A percentile compares a stretch with the other conserved stretches of the same genome.
Evolutionary conservation across 129 eudicot species (phyloP).

Genomic region (Ambrosia trifida): DNA sequence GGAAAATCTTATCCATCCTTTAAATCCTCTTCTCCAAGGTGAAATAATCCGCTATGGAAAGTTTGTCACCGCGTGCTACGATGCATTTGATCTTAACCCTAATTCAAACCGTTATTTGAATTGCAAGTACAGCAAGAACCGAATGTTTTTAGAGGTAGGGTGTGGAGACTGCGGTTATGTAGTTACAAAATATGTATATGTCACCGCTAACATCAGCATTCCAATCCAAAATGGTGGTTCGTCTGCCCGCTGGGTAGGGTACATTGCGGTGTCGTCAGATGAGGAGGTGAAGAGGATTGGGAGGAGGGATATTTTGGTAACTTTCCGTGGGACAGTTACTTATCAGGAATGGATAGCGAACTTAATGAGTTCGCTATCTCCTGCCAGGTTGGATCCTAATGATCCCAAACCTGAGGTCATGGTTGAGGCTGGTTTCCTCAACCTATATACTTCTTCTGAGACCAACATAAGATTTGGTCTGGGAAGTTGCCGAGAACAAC

Average conservation of each 20-base stretch:
- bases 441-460: slow-evolving; percentile 57
- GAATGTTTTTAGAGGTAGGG: slow-evolving; percentile 48
- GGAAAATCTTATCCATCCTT: slow-evolving; percentile 57
- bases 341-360: slow-evolving; percentile 63
- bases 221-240: slow-evolving; percentile 37
- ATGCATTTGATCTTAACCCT: slow-evolving; percentile 63
- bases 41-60: slow-evolving; percentile 67
- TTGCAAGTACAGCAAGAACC: slow-evolving; percentile 60
- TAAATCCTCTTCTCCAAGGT: slow-evolving; percentile 54
- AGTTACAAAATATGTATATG: slow-evolving; percentile 67
- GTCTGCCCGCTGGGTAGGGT: slow-evolving; percentile 62
- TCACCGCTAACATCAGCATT: slow-evolving; percentile 48
- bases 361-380: slow-evolving; percentile 58
- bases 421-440: slow-evolving; percentile 63
- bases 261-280: slow-evolving; percentile 51
- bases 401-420: slow-evolving; percentile 50
- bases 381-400: slow-evolving; percentile 63
- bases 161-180: slow-evolving; percentile 53
- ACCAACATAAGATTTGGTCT: slow-evolving; percentile 45
- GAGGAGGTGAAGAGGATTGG: slow-evolving; percentile 46
- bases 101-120: slow-evolving; percentile 48
- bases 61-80: slow-evolving; percentile 56
- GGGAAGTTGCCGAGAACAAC: slow-evolving; percentile 62
- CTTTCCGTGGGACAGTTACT: slow-evolving; percentile 68
- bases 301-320: slow-evolving; percentile 57